Evolutionary conservation across 208 protist species (phyloP), one percentile per base, ranked within the genome.

Genomic region (Wallacemonas rigidus): DNA sequence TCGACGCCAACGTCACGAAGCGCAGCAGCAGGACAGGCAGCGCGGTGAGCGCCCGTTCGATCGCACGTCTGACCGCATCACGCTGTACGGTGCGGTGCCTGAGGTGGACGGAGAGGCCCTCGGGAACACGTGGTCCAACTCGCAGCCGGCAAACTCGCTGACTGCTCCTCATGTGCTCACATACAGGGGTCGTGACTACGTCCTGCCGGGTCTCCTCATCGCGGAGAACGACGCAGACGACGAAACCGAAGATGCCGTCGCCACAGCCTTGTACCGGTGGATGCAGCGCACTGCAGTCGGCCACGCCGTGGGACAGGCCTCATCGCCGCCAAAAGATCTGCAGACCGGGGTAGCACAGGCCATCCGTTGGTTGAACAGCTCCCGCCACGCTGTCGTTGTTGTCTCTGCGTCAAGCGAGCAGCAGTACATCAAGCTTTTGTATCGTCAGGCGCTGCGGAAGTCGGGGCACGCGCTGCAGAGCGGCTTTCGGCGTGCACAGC

Each of bases 401-500:
- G 43, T 87, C 0, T 72, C 71, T 0, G 60, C 71, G 5, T 48
- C 36, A 14, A 73, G 64, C 56, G 75, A 80, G 57, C 77, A 83
- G 71, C 77, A 83, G 71, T 75, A 75, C 14, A 54, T 76, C 2
- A 74, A 76, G 68, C 64, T 86, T 43, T 36, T 81, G n/a, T 75
- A 83, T 72, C 41, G 58, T 17, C 77, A 76, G 41, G 74, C 77
- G 2, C 48, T 86, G 14, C 81, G 71, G 4, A 62, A 80, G 44
- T 62, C 72, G 4, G 60, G 1, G 60, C 11, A 65, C 12, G 40
- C 4, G 60, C 60, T 65, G 41, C 41, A 17, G 11, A 35, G 3
- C 8, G n/a, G 36, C 41, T 65, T 45, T 6, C 15, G 39, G 41
- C 60, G 0, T 9, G 60, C 40, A 11, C 38, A 15, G 60, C 60